phyloP scores from a whole-genome alignment of 176 grass and related monocot species.

The Panicum miliaceum region DNA sequence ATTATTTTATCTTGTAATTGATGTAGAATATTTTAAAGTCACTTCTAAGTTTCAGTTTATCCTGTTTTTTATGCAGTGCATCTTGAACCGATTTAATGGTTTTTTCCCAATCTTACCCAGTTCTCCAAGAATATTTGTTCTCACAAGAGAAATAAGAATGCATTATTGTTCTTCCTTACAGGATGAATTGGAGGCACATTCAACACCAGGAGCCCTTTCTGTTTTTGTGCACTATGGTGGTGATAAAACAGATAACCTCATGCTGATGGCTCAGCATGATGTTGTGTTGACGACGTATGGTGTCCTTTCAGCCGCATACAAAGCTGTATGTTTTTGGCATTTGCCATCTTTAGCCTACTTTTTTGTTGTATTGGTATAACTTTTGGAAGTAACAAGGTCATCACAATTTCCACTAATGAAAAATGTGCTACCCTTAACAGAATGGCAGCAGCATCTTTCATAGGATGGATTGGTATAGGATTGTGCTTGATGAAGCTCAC shows the following conservation, averaged over 20 bases:
- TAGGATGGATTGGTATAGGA: slow-evolving; percentile 76
- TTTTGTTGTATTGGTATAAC: not conserved
- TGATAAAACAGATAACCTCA: slow-evolving; percentile 62
- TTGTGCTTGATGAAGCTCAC: slow-evolving; percentile 93
- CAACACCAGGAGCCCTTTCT: slow-evolving; percentile 63
- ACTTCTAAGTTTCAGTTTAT: not conserved
- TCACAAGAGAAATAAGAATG: slow-evolving; percentile 15
- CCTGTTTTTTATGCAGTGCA: not conserved
- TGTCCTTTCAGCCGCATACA: slow-evolving; percentile 63
- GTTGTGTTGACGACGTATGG: slow-evolving; percentile 89
- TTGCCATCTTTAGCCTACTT: not conserved
- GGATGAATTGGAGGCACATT: slow-evolving; percentile 89
- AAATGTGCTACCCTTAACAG: slow-evolving; percentile 46
- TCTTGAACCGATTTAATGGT: not conserved
- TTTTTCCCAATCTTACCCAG: not conserved
- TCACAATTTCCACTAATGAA: slow-evolving; percentile 13
- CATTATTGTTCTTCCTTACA: slow-evolving; percentile 32
- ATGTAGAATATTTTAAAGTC: slow-evolving; percentile 16
- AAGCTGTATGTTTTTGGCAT: slow-evolving; percentile 55
- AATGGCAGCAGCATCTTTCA: slow-evolving; percentile 73
- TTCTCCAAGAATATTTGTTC: not conserved
- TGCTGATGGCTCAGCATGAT: slow-evolving; percentile 63
- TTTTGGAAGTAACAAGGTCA: slow-evolving; percentile 5
- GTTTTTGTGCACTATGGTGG: slow-evolving; percentile 87
- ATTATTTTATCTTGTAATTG: not conserved